Evolutionary conservation across 1,139 yeast species (phyloP), one percentile per base, ranked within the genome.

Genomic region (Yamadazyma jaroonii): DNA sequence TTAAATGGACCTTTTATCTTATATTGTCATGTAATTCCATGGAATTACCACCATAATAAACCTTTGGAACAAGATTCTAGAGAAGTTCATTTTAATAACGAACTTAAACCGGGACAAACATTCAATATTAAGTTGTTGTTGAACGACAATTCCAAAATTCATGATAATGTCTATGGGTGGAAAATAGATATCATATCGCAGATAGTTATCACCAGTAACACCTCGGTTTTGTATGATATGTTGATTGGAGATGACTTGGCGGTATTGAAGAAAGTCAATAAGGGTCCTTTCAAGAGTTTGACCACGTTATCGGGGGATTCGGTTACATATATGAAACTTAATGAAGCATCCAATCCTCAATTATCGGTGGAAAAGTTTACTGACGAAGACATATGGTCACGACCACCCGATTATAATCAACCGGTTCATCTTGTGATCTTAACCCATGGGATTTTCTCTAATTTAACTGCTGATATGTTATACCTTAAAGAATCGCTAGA

Each of bases 361-460:
- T 40, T 53, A 9, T 52, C 50, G 1, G 84, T 88, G 0, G 54
- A 62, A 17, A 73, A 74, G 40, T 57, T 65, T 36, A 81, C 75
- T 35, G 83, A 94, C 0, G 51, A 72, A 4, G 92, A 86, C 43
- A 52, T 90, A 6, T 89, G 97, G 97, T 73, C 59, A 54, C 13
- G 79, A 75, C 58, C 58, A 28, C 64, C 64, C 3, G 47, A 67
- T 6, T 65, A 70, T 5, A 46, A 57, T 4, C 59, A 62, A 34
- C 85, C 87, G 0, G 68, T 81, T 6, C 96, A 88, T 59, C 63
- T 88, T 40, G 84, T 87, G 13, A 69, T 88, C 1, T 51, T 92
- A 10, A 86, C 96, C 0, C 98, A 92, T 61, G 98, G 98, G 0
- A 67, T 92, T 26, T 95, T 89, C 56, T 86, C 97, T 0, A 92